Evolutionary conservation across 2,329 filamentous ascomycete genomes (phyloP).

Genomic region (Tolypocladium inflatum): DNA sequence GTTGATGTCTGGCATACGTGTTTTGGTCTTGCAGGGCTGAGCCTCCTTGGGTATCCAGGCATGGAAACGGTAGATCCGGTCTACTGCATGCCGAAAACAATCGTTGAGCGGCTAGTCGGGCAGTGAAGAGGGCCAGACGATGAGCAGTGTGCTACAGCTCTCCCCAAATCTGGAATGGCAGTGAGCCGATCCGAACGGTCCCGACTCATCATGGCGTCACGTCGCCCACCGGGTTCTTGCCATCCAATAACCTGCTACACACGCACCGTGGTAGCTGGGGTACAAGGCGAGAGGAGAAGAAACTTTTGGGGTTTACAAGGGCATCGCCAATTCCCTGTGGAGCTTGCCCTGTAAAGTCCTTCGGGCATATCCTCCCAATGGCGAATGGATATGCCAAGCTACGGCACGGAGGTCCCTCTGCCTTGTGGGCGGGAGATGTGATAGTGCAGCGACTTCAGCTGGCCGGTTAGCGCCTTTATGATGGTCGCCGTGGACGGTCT

Average conservation of each 20-base stretch:
- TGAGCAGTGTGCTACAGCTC: neutral
- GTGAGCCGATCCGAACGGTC: neutral
- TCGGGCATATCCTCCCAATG: slow-evolving; percentile 7
- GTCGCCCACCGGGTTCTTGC: slow-evolving; percentile 20
- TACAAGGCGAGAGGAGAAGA: slow-evolving; percentile 61
- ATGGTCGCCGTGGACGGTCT: neutral
- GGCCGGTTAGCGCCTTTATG: neutral
- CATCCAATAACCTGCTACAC: slow-evolving; percentile 60
- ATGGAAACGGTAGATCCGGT: slow-evolving; percentile 76
- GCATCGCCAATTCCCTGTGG: slow-evolving; percentile 12
- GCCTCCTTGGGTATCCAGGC: slow-evolving; percentile 68
- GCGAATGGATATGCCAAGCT: neutral
- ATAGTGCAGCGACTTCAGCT: neutral
- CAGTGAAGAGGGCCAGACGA: slow-evolving; percentile 8
- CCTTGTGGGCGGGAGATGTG: neutral
- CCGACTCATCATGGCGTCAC: neutral
- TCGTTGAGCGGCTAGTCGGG: slow-evolving; percentile 49
- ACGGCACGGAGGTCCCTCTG: neutral
- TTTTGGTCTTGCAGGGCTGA: slow-evolving; percentile 83
- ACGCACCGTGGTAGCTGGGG: slow-evolving; percentile 46
- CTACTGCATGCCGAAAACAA: slow-evolving; percentile 71
- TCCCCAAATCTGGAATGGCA: neutral
- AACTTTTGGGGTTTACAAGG: slow-evolving; percentile 17
- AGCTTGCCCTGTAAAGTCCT: slow-evolving; percentile 16
- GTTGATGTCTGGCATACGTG: slow-evolving; percentile 95